Conservation (phyloP, 495 filamentous ascomycete genomes). For the Lineolata rhizophorae region DNA sequence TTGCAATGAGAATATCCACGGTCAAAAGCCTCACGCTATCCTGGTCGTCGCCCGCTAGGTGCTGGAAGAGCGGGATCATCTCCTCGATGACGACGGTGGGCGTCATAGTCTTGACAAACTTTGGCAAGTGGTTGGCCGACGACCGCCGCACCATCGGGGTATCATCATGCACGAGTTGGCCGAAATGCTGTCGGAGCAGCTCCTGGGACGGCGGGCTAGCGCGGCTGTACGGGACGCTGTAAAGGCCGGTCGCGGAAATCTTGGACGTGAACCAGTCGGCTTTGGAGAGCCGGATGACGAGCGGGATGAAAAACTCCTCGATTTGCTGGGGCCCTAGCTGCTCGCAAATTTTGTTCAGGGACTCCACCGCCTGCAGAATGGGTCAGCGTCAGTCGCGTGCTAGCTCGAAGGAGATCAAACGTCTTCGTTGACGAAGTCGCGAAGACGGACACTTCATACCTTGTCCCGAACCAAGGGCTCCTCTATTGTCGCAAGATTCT, state of each 20-base stretch:
- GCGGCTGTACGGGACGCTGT: constrained; percentile 77
- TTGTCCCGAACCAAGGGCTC: constrained; percentile 95
- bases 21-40: constrained; percentile 92
- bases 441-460: constrained; percentile 24
- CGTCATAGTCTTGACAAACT: constrained; percentile 93
- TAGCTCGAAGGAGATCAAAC: not conserved
- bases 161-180: constrained; percentile 85
- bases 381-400: constrained; percentile 4
- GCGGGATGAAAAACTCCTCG: constrained; percentile 89
- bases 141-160: constrained; percentile 97
- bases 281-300: constrained; percentile 86
- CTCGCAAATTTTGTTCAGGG: constrained; percentile 93
- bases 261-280: constrained; percentile 99
- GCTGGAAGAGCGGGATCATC: constrained; percentile 97
- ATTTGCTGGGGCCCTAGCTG: constrained; percentile 78
- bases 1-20: constrained; percentile 87
- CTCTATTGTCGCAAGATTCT: constrained; percentile 95
- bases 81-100: constrained; percentile 79
- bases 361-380: constrained; percentile 67
- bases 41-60: constrained; percentile 85
- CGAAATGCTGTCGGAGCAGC: constrained; percentile 71
- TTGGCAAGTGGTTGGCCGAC: constrained; percentile 85
- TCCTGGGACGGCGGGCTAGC: constrained; percentile 68
- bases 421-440: not conserved
- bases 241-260: constrained; percentile 90